Base-by-base conservation (phyloP, 169 alveolate species). In the Plasmodium blacklocki region DNA sequence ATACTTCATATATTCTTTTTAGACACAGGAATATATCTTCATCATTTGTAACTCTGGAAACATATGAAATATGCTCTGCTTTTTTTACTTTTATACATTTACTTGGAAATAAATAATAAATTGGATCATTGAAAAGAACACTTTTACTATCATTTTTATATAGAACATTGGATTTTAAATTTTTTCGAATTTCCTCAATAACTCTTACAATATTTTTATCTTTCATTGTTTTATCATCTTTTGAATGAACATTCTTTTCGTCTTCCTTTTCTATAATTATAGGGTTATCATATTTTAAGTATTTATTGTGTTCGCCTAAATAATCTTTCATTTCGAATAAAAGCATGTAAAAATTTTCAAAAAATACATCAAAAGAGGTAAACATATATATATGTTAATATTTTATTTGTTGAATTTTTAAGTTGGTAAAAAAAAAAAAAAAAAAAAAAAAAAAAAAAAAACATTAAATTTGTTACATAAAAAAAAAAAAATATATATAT, bases 201-300 rank as follows among this genome's bases (percentile, higher is more conserved):
- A 83, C 86, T 49, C 91, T 47, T 47, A 83, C 85, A 12, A 83
- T 83, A 63, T 67, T 83, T 62, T 67, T 83, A 14, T 83, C 91
- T 45, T 83, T 70, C 29, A 58, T n/a, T 12, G 29, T 58, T 15
- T 63, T 83, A 56, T 83, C 85, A 45, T 62, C 91, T 68, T 83
- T 83, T 12, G 26, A 32, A 52, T 50, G 50, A 43, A 64, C 54
- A 43, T 52, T 66, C 18, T 66, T 70, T 45, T 29, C 71, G 2
- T 66, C 89, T 43, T 54, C 76, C 50, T 52, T 54, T 62, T 83
- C 91, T 12, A 83, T 47, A 45, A 67, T 59, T 56, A 83, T 54
- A 18, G 86, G 70, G 63, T 50, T 58, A 18, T 83, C 91, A 50
- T 83, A 83, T 49, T 83, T 83, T 29, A 83, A 18, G 47, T 70